Evolutionary conservation across 192 early-diverging fungal genomes (phyloP), one percentile per base, ranked within the genome.

Genomic region (Coemansia sp.): DNA sequence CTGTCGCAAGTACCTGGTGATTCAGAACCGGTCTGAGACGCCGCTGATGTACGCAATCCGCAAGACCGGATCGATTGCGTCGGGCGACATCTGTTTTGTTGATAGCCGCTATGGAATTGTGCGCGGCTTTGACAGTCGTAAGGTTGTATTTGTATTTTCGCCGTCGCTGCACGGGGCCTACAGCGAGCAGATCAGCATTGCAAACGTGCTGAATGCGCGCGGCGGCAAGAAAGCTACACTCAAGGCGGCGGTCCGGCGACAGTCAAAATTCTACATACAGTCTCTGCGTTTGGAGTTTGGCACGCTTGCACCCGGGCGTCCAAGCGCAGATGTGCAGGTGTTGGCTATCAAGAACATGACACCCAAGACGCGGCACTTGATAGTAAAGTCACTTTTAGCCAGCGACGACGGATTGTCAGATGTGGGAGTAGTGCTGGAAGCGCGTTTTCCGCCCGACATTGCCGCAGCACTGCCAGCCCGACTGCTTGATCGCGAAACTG

Each of bases 1-100:
- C 0, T 84, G 87, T 45, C 84, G 92, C 43, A 92, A 89, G 43
- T 96, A 96, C 70, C 86, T 88, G 15, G 92, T 99, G 22, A 86
- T 97, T 38, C 88, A 93, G 56, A 97, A 99, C 73, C 90, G 91
- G 17, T 89, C 90, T 21, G 95, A 96, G 72, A 88, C 89, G 19
- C 89, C 95, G 0, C 73, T 96, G 58, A 82, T 99, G 29, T 99
- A 97, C 66, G 84, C 88, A 19, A 92, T 99, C 67, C 86, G 88
- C 23, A 99, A 97, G 75, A 94, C 94, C 0, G 97, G 97, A 3
- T 95, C 90, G 0, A 95, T 98, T 55, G 88, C 94, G 4, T 95
- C 93, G 5, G 93, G 94, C 24, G 94, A 97, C 65, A 84, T 99
- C 21, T 78, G 62, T 39, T 82, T 82, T 64, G 78, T 97, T 14